Evolutionary conservation across 1,284 basidiomycete genomes (phyloP), one percentile per base, ranked within the genome.

Genomic region (Cutaneotrichosporon sp.): DNA sequence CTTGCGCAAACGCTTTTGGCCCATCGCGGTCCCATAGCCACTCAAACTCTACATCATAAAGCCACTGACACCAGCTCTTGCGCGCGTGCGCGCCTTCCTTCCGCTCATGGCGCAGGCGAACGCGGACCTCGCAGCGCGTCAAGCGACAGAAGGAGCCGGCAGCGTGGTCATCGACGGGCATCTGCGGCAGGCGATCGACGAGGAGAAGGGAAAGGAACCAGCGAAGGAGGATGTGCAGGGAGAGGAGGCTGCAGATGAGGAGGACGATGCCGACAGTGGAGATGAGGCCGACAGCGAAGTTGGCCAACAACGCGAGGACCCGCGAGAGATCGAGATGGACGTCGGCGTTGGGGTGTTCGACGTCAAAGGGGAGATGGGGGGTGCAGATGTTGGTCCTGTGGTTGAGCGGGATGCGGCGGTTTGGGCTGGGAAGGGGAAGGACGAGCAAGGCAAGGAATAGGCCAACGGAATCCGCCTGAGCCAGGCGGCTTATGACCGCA

Each of bases 281-380:
- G 24, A 20, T 7, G 45, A 46, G 14, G 24, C 11, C 10, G 33
- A 22, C 24, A 29, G 9, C 1, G 27, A 20, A 4, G n/a, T 31
- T 14, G 27, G 31, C 7, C 20, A 7, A n/a, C 12, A 17, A 22
- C 19, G 22, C 17, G 20, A n/a, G 11, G 32, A 3, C 22, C n/a
- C 22, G 29, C 20, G 4, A 12, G 22, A 48, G 4, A 51, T 61
- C 24, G 51, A 52, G 19, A 54, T 57, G 56, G 69, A 73, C 47
- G 59, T 73, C 6, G 66, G 65, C 16, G 45, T 73, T 22, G 71
- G 71, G 12, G 68, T 73, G 10, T 71, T 67, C 38, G 68, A 71
- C 32, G 67, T 66, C 2, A 45, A 55, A 14, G 62, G 59, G 2
- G n/a, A 39, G 5, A 25, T 25, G 11, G 22, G 7, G 20, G 37